Evolutionary conservation across 148 eudicot species (phyloP).

Genomic region (Drosera capensis): DNA sequence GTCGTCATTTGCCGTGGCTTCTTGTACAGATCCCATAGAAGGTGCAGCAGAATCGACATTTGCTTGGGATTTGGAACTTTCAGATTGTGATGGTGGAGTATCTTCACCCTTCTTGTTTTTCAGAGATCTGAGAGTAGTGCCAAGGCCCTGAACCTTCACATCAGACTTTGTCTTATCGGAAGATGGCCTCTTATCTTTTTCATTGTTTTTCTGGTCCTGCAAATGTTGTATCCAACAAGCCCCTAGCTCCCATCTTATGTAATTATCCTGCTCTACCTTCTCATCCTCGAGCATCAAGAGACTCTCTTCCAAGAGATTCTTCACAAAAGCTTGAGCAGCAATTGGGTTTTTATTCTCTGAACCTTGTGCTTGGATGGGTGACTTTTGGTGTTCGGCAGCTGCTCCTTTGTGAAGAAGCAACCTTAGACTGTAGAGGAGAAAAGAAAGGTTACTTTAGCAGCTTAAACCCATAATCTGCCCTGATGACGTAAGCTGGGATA

Average conservation of each 20-base stretch:
- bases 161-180: constrained; percentile 63
- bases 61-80: constrained; percentile 17
- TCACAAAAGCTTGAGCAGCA: constrained; percentile 51
- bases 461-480: too few relatives aligned
- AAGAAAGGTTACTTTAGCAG: background rate
- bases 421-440: constrained; percentile 58
- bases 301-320: constrained; percentile 58
- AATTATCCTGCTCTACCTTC: constrained; percentile 33
- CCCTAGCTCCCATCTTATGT: constrained; percentile 97
- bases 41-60: constrained; percentile 19
- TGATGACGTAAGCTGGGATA: too few relatives aligned
- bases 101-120: constrained; percentile 65
- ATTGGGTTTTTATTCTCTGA: constrained; percentile 33
- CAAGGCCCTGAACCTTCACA: constrained; percentile 94
- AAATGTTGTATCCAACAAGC: constrained; percentile 99
- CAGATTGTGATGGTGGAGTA: constrained; percentile 20
- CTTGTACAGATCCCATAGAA: constrained; percentile 21
- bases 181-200: constrained; percentile 71
- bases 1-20: constrained; percentile 19
- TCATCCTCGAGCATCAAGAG: constrained; percentile 63
- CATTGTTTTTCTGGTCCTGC: constrained; percentile 80
- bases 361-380: constrained; percentile 15
- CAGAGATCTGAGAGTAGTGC: constrained; percentile 82
- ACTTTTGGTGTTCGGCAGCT: constrained; percentile 31
- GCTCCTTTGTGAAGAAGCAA: constrained; percentile 69